phyloP scores from a whole-genome alignment of 2,329 filamentous ascomycete genomes.

The Rhynchosporium graminicola region DNA sequence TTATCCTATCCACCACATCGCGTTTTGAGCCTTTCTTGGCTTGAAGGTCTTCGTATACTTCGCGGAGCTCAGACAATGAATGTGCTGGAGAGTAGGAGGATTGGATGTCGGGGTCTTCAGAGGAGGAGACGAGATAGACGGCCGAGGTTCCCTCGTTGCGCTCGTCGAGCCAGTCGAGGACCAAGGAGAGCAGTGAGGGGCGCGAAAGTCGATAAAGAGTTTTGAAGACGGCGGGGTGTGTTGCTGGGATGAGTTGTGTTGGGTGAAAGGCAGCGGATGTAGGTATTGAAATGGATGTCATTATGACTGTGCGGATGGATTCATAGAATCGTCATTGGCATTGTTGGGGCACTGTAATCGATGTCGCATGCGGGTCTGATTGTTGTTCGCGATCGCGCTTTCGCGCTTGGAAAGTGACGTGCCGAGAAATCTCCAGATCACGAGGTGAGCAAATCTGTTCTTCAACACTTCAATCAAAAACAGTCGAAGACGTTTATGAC shows the following conservation, averaged over 20 bases:
- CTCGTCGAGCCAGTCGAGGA: conserved; percentile 75
- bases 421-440: conserved; percentile 7
- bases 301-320: conserved; percentile 5
- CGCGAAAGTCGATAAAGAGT: conserved; percentile 70
- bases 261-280: conserved; percentile 73
- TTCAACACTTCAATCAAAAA: too few species aligned
- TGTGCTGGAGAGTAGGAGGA: conserved; percentile 69
- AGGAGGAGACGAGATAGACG: conserved; percentile 59
- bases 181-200: conserved; percentile 69
- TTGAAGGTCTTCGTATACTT: conserved; percentile 63
- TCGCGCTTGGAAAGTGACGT: neutral
- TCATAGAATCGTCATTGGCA: neutral
- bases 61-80: conserved; percentile 65
- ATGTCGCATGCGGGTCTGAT: conserved; percentile 4
- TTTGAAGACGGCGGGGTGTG: conserved; percentile 65
- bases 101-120: conserved; percentile 58
- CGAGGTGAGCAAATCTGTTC: neutral
- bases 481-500: too few species aligned
- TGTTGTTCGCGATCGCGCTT: neutral
- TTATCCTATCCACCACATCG: conserved; percentile 63
- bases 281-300: conserved; percentile 59
- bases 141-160: conserved; percentile 59
- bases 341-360: neutral
- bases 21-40: conserved; percentile 60
- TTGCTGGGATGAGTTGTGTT: conserved; percentile 65